Evolutionary conservation across 305 asterid species (phyloP).

Genomic region (Stenogyne calaminthoides): DNA sequence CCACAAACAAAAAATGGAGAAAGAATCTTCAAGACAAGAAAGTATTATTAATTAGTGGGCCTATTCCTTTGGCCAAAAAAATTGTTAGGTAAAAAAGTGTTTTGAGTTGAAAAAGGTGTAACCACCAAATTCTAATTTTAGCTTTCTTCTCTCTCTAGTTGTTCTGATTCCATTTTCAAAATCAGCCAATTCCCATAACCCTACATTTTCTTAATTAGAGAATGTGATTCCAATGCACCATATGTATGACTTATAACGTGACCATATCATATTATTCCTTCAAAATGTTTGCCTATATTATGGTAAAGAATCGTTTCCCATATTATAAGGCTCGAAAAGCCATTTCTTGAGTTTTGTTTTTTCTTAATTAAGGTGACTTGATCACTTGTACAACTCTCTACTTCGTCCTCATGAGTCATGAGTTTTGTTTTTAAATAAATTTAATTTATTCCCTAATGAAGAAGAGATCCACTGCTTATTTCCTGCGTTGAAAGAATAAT

Average conservation of each 20-base stretch:
- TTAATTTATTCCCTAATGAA: too few relatives aligned
- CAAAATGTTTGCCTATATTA: constrained; percentile 16
- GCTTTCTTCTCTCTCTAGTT: constrained; percentile 17
- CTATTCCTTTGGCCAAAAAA: constrained; percentile 24
- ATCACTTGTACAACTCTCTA: too few relatives aligned
- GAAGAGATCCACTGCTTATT: too few relatives aligned
- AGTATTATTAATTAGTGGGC: constrained; percentile 33
- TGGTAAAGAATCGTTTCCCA: neutral
- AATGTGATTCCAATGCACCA: constrained; percentile 36
- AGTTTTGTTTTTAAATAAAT: too few relatives aligned
- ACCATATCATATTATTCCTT: constrained; percentile 26
- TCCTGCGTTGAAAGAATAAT: too few relatives aligned
- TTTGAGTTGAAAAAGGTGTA: constrained; percentile 30
- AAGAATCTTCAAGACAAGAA: constrained; percentile 48
- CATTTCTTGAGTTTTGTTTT: neutral
- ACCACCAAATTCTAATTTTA: constrained; percentile 30
- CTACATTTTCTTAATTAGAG: constrained; percentile 20
- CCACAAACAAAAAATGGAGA: constrained; percentile 36
- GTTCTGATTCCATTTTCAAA: constrained; percentile 29
- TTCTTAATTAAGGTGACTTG: too few relatives aligned
- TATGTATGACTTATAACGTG: constrained; percentile 9
- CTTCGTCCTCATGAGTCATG: too few relatives aligned
- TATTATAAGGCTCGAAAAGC: neutral
- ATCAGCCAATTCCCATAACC: constrained; percentile 11
- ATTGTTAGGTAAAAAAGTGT: constrained; percentile 20